Conservation (phyloP, 768 basidiomycete species). For the Pulveroboletus sp. region DNA sequence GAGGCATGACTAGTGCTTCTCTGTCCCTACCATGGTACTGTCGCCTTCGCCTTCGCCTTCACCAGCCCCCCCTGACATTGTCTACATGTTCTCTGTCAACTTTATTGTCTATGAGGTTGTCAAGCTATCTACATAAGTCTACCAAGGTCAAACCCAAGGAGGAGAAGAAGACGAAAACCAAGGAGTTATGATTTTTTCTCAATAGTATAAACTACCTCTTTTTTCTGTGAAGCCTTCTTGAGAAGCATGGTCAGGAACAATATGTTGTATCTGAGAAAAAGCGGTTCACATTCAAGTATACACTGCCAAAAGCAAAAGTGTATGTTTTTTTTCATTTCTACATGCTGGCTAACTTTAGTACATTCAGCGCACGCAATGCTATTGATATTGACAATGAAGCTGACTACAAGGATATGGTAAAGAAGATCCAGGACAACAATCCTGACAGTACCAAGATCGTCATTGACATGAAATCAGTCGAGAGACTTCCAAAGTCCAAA, state of each 20-base stretch:
- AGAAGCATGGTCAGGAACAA: slow-evolving; percentile 8
- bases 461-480: slow-evolving; percentile 3
- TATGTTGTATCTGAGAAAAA: slow-evolving; percentile 23
- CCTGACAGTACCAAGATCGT: not conserved
- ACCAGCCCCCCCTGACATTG: too few species aligned
- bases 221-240: slow-evolving; percentile 6
- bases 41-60: too few species aligned
- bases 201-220: not conserved
- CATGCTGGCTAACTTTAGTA: not conserved
- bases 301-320: slow-evolving; percentile 2
- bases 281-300: slow-evolving; percentile 10
- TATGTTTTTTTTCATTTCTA: not conserved
- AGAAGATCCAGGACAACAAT: slow-evolving; percentile 1
- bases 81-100: too few species aligned
- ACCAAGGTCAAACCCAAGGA: too few species aligned
- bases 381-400: slow-evolving; percentile 10
- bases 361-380: not conserved
- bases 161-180: slow-evolving; percentile 3
- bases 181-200: not conserved
- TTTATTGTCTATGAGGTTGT: too few species aligned
- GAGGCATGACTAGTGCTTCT: too few species aligned
- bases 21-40: too few species aligned
- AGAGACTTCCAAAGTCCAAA: not conserved
- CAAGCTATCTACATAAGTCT: too few species aligned
- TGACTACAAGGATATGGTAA: slow-evolving; percentile 14